Evolutionary conservation across 2,329 filamentous ascomycete genomes (phyloP).

Genomic region (Plenodomus lindquistii): DNA sequence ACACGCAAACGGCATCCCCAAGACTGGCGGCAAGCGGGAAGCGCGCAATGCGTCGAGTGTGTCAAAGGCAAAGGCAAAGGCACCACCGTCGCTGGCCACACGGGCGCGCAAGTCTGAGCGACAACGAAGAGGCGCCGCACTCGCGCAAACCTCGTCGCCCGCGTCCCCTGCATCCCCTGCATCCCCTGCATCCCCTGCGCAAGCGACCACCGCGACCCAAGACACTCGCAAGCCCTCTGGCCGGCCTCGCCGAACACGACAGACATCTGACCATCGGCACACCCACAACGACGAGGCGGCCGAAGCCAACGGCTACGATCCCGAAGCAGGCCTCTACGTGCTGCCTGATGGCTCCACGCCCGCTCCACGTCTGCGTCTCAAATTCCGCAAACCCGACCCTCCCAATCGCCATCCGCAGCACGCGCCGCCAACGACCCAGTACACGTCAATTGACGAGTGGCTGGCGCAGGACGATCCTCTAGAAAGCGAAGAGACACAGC

Average conservation of each 20-base stretch:
- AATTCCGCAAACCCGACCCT: conserved; percentile 56
- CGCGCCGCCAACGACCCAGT: conserved; percentile 50
- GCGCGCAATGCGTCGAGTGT: conserved; percentile 25
- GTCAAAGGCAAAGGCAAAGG: conserved; percentile 24
- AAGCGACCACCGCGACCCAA: conserved; percentile 21
- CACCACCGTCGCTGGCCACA: conserved; percentile 20
- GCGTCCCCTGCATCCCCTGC: conserved; percentile 25
- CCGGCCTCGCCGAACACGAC: conserved; percentile 26
- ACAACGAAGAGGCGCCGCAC: conserved; percentile 28
- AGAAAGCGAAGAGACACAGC: conserved; percentile 47
- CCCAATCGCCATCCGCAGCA: conserved; percentile 58
- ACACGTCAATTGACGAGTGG: conserved; percentile 67
- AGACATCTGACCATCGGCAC: conserved; percentile 14
- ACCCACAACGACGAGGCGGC: conserved; percentile 15
- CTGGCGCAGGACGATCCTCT: conserved; percentile 56
- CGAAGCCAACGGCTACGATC: conserved; percentile 17
- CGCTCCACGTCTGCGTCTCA: conserved; percentile 50
- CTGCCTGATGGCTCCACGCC: conserved; percentile 26
- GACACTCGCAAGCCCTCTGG: conserved; percentile 24
- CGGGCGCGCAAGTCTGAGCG: conserved; percentile 42
- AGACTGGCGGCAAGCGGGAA: conserved; percentile 22
- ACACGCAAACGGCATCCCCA: conserved; percentile 35
- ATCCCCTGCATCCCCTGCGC: conserved; percentile 21
- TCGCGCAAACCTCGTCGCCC: conserved; percentile 19
- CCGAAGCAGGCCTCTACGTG: conserved; percentile 25